These are phyloP conservation scores for Aspergillus proliferans DNA, from an alignment of 2,329 filamentous ascomycete genomes.

Conservation along the genomic window DNA sequence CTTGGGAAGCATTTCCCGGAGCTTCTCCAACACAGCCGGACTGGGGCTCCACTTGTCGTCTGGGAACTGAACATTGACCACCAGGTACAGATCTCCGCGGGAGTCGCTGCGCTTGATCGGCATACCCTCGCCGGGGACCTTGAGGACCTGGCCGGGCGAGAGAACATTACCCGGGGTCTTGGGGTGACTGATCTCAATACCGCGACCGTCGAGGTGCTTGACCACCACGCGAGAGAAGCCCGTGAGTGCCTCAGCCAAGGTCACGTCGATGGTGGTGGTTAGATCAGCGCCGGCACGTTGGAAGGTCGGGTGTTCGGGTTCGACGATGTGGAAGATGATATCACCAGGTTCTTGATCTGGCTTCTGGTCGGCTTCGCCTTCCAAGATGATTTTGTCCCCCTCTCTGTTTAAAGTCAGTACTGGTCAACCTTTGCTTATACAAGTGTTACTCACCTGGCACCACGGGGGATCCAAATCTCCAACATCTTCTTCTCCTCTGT, in stretches of 20 bases:
- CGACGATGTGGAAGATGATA: slow-evolving; percentile 80
- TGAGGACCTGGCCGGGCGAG: slow-evolving; percentile 76
- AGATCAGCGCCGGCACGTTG: slow-evolving; percentile 78
- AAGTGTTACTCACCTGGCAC: slow-evolving; percentile 52
- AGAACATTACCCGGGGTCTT: slow-evolving; percentile 73
- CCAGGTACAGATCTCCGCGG: slow-evolving; percentile 80
- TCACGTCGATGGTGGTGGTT: slow-evolving; percentile 72
- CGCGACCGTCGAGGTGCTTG: slow-evolving; percentile 87
- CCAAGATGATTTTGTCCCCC: slow-evolving; percentile 81
- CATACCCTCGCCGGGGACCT: slow-evolving; percentile 88
- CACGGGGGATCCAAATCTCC: slow-evolving; percentile 91
- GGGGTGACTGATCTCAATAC: slow-evolving; percentile 73
- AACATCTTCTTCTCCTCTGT: slow-evolving; percentile 86
- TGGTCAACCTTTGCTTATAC: neutral
- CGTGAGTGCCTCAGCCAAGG: slow-evolving; percentile 73
- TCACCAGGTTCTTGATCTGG: slow-evolving; percentile 87
- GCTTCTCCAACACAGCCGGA: slow-evolving; percentile 61
- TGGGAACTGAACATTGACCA: slow-evolving; percentile 82
- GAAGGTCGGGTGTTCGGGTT: slow-evolving; percentile 76
- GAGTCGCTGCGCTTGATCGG: slow-evolving; percentile 77
- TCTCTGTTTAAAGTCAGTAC: slow-evolving; percentile 41
- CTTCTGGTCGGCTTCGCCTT: slow-evolving; percentile 89
- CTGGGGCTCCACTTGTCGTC: slow-evolving; percentile 75
- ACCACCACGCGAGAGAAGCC: slow-evolving; percentile 88
- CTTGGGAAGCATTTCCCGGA: slow-evolving; percentile 69